Evolutionary conservation across 2,329 filamentous ascomycete species (phyloP), one percentile per base, ranked within the genome.

Genomic region (Anisogramma anomala): DNA sequence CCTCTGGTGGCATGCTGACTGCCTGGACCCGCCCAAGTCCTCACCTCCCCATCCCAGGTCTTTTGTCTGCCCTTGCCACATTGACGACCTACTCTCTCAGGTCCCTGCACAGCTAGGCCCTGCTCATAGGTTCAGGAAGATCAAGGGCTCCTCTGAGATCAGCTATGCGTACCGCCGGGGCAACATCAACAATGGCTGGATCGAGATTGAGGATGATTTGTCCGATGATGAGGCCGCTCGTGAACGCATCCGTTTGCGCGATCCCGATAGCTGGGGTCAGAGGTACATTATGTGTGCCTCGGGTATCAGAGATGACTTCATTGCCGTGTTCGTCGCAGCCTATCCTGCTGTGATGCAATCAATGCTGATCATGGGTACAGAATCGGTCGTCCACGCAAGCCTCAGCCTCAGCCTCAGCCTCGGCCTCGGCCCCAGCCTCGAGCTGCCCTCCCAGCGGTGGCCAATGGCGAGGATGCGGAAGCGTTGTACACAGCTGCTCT

Each of bases 1-100:
- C 10, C 71, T 85, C 25, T 73, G 80, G 55, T 98, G 88, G 83
- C 91, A 98, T 64, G 68, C 94, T 38, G 89, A 96, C 60, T 98
- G 91, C 61, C 67, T 94, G 13, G 80, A 93, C 55, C 84, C 86
- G 20, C 88, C 89, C 25, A 65, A 88, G 55, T 78, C 87, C 25
- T 77, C 83, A 41, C 83, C 86, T 28, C 88, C 88, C 9, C 72
- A 78, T 37, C 69, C 81, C 38, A 77, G 80, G 53, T 82, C 79
- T 41, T 98, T 87, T 85, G 82, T 79, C 60, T 98, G 91, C 56
- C 89, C 89, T 36, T 78, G 83, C 49, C 91, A 98, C 57, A 69
- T 82, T 31, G 84, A 91, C 39, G 79, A 89, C 48, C 71, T 88
- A 42, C 68, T 94, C 43, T 64, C 64, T 22, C 64, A 71, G 34